Base-by-base conservation (phyloP, 192 early-diverging fungal species). In the Diversispora epigaea region DNA sequence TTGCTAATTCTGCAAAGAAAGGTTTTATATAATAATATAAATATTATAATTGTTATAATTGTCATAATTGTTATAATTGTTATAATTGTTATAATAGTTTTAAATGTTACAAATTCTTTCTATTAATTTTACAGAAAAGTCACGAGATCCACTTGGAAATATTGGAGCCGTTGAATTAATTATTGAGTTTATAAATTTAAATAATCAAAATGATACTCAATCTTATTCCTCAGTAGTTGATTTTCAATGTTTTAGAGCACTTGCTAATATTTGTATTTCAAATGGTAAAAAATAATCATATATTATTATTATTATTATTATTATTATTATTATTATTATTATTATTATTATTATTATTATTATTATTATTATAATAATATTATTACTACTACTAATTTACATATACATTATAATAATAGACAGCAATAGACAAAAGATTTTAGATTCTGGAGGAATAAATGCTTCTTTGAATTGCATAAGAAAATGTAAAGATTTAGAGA, bases 211-310 rank as follows among this genome's bases (percentile, higher is more conserved):
- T 22, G 15, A 54, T 21, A 77, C 52, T 54, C 58, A 58, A 46
- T 76, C 9, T 62, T 71, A 63, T 10, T 77, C 54, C 72, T 40
- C 47, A 19, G 65, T 74, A 5, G 75, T 80, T 5, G 79, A 80
- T 76, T 75, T 75, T 58, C 87, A 88, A 61, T 82, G 82, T 9
- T 73, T 88, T 57, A 80, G 87, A 47, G 80, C 79, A 3, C 71
- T 86, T 19, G 87, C 82, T 41, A 88, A 88, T 49, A 67, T 86
- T 8, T 88, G 85, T 44, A 81, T 88, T 66, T 80, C 85, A 75
- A 79, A 84, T 71, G 84, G 87, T 86, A 83, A 75, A 12, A 14
- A 55, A n/a, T 62, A 58, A n/a, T 15, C 22, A n/a, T 50, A 39
- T 21, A 55, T 10, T n/a, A 4, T 17, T 17, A 19, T 21, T 47